Conservation (phyloP, 805 yeast species). For the Kluyveromyces dobzhanskii region DNA sequence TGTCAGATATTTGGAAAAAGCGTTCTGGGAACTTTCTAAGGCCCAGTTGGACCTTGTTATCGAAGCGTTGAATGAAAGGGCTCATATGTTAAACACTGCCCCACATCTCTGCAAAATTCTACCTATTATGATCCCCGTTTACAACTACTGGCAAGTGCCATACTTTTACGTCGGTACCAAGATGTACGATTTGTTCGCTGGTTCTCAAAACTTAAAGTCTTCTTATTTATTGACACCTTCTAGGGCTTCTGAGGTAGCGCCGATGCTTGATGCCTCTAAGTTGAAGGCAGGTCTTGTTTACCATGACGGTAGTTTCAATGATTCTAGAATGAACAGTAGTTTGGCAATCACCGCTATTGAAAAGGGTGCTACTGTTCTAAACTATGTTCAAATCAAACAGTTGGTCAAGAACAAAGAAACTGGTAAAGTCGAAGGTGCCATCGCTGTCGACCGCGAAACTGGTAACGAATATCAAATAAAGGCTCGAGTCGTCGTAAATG, state of each 20-base stretch:
- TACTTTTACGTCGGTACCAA: constrained; percentile 88
- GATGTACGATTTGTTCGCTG: constrained; percentile 89
- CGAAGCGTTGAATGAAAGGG: constrained; percentile 83
- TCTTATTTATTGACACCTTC: constrained; percentile 65
- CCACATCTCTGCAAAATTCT: constrained; percentile 82
- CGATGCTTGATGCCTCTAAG: constrained; percentile 70
- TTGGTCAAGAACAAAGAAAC: constrained; percentile 55
- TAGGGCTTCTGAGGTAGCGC: constrained; percentile 66
- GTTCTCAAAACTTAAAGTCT: constrained; percentile 71
- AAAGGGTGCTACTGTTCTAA: constrained; percentile 82
- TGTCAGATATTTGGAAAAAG: constrained; percentile 90
- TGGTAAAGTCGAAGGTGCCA: constrained; percentile 62
- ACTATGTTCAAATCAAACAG: constrained; percentile 76
- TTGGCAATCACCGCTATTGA: constrained; percentile 80
- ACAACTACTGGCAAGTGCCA: constrained; percentile 92
- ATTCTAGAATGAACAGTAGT: constrained; percentile 80
- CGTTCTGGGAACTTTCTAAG: constrained; percentile 84
- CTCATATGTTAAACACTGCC: constrained; percentile 78
- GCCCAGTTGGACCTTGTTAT: constrained; percentile 83
- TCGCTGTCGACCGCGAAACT: constrained; percentile 64
- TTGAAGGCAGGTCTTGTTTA: constrained; percentile 88
- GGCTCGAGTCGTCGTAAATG: constrained; percentile 75
- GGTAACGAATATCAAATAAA: constrained; percentile 52
- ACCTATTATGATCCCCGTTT: constrained; percentile 94
- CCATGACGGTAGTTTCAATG: constrained; percentile 93